A percentile compares a stretch with the other conserved stretches of the same genome.
phyloP scores from a whole-genome alignment of 1,284 basidiomycete genomes.

The Ustilago crameri region DNA sequence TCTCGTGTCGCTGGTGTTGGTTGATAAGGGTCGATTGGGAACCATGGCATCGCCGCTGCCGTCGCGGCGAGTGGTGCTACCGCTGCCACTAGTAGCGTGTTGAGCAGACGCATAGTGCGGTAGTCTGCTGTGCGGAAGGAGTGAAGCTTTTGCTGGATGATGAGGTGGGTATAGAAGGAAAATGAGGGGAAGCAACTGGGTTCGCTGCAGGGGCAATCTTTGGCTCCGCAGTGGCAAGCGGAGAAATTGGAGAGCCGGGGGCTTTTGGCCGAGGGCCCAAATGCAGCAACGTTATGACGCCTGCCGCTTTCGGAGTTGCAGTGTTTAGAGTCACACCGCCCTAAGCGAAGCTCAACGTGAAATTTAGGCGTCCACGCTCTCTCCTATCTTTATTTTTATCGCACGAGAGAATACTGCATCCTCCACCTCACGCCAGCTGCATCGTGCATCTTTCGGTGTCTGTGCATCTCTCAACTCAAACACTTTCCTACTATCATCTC shows the following conservation, averaged over 20 bases:
- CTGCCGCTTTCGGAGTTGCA: too few species aligned
- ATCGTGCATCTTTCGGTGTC: background rate
- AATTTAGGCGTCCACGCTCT: background rate
- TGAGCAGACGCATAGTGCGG: conserved; percentile 19
- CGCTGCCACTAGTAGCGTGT: conserved; percentile 7
- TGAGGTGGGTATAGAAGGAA: background rate
- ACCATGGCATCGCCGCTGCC: conserved; percentile 25
- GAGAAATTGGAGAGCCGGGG: too few species aligned
- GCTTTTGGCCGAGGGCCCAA: too few species aligned
- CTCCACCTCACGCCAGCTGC: conserved; percentile 10
- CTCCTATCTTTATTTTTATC: background rate
- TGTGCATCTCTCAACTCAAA: background rate
- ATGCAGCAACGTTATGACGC: too few species aligned
- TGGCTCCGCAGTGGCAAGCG: conserved; percentile 1
- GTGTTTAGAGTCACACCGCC: too few species aligned
- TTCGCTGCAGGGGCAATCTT: background rate
- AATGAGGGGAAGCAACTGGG: background rate
- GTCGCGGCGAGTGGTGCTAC: background rate
- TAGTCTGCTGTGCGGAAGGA: background rate
- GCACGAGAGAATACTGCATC: background rate
- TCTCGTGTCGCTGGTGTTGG: conserved; percentile 22
- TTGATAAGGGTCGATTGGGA: conserved; percentile 20
- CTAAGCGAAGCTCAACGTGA: too few species aligned
- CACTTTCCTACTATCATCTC: background rate
- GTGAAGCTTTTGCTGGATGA: background rate